A percentile compares a stretch with the other conserved stretches of the same genome.
These are phyloP conservation scores for Apiotrichum laibachii DNA, from an alignment of 1,284 basidiomycete genomes.

Conservation along the genomic window DNA sequence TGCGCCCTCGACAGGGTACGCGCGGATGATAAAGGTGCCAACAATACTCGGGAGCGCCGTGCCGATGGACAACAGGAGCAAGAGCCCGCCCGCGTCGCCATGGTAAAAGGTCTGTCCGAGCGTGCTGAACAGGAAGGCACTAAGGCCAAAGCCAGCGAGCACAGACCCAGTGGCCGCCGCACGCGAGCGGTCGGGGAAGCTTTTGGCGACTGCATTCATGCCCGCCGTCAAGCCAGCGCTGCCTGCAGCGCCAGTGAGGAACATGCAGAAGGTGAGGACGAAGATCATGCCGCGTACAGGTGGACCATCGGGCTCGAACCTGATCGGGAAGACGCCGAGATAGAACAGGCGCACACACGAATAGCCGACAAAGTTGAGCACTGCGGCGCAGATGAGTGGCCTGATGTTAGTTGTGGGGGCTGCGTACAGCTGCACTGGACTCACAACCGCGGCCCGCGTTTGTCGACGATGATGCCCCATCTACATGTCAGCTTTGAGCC, in stretches of 20 bases:
- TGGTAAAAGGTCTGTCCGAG: slow-evolving; percentile 65
- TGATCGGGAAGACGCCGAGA: slow-evolving; percentile 47
- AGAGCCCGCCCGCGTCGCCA: slow-evolving; percentile 66
- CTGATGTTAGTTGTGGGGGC: slow-evolving; percentile 13
- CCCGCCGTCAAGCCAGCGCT: slow-evolving; percentile 45
- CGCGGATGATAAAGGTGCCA: slow-evolving; percentile 63
- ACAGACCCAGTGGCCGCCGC: slow-evolving; percentile 71
- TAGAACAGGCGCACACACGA: slow-evolving; percentile 64
- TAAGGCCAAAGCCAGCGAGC: slow-evolving; percentile 76
- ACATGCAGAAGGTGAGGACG: slow-evolving; percentile 41
- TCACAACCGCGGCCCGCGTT: slow-evolving; percentile 60
- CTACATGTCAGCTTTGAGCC: slow-evolving; percentile 44
- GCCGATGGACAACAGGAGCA: slow-evolving; percentile 67
- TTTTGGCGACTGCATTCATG: slow-evolving; percentile 51
- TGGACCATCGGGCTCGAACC: slow-evolving; percentile 12
- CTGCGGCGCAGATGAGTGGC: slow-evolving; percentile 52
- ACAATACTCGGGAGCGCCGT: slow-evolving; percentile 67
- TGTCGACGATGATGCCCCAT: slow-evolving; percentile 68
- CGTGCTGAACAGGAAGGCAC: slow-evolving; percentile 73
- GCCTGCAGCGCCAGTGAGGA: slow-evolving; percentile 46
- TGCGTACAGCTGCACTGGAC: slow-evolving; percentile 14
- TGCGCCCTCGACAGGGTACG: slow-evolving; percentile 55
- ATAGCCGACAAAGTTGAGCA: slow-evolving; percentile 63
- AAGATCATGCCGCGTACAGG: slow-evolving; percentile 27
- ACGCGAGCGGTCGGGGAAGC: slow-evolving; percentile 52